These are phyloP conservation scores for Dactylonectria estremocensis DNA, from an alignment of 2,329 filamentous ascomycete genomes.

Conservation along the genomic window DNA sequence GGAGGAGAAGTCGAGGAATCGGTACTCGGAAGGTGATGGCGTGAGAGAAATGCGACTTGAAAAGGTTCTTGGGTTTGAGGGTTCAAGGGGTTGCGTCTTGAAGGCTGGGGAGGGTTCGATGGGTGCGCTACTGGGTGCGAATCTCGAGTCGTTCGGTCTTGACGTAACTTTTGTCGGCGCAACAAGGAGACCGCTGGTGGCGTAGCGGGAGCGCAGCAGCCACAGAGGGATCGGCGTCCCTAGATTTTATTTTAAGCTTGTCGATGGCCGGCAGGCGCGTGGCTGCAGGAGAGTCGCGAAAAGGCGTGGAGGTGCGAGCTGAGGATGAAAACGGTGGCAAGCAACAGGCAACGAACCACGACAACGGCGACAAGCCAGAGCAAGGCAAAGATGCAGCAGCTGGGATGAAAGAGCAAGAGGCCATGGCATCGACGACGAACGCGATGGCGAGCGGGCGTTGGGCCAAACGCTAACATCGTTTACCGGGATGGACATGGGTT, in stretches of 20 bases:
- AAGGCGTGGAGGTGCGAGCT: not conserved
- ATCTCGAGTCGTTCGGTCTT: conserved; percentile 9
- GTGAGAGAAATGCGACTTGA: not conserved
- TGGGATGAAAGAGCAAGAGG: not conserved
- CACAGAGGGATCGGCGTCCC: conserved; percentile 22
- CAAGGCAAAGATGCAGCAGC: not conserved
- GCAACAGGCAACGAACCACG: not conserved
- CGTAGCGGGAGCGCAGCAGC: conserved; percentile 28
- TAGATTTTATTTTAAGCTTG: conserved; percentile 24
- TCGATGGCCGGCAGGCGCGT: conserved; percentile 8
- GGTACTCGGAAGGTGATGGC: not conserved
- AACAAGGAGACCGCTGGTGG: conserved; percentile 15
- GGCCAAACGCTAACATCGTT: conserved; percentile 4
- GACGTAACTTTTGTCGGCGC: conserved; percentile 14
- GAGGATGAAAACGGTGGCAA: not conserved
- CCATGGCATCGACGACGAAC: not conserved
- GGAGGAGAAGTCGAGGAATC: not conserved
- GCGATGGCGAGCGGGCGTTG: not conserved
- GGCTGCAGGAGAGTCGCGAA: conserved; percentile 2
- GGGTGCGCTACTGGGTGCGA: conserved; percentile 1
- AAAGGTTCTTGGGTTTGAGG: not conserved
- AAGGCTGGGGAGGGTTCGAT: conserved; percentile 3
- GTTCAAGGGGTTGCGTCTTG: not conserved
- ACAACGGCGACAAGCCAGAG: not conserved
- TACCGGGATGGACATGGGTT: conserved; percentile 15